These are phyloP conservation scores for Salix koriyanagi DNA, from an alignment of 345 rosid genomes.

Conservation along the genomic window DNA sequence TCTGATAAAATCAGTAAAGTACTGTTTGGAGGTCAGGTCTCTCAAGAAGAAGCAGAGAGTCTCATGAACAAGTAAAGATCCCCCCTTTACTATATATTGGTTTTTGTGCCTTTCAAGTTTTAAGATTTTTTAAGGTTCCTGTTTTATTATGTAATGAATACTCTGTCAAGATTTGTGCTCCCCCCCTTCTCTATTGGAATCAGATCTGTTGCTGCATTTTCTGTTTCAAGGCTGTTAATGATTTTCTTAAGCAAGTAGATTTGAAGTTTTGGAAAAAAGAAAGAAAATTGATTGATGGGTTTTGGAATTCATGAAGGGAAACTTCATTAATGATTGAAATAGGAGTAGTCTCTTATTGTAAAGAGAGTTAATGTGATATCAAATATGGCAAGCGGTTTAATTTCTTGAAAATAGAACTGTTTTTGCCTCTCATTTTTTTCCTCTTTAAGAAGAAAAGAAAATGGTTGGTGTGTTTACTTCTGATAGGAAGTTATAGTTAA, in stretches of 20 bases:
- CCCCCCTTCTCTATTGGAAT: not conserved
- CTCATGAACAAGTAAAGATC: slow-evolving; percentile 76
- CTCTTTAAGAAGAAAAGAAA: not conserved
- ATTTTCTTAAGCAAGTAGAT: not conserved
- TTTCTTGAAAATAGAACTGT: not conserved
- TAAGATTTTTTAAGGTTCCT: not conserved
- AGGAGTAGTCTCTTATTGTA: not conserved
- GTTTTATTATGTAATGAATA: not conserved
- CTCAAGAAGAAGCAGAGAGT: slow-evolving; percentile 84
- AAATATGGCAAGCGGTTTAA: not conserved
- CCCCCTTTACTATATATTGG: not conserved
- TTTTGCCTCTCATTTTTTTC: not conserved
- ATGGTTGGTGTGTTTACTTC: not conserved
- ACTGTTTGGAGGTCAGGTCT: slow-evolving; percentile 96
- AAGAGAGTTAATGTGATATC: not conserved
- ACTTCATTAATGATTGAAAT: not conserved
- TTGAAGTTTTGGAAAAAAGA: not conserved
- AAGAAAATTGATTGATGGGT: not conserved
- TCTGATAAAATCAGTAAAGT: slow-evolving; percentile 93
- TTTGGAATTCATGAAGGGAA: not conserved
- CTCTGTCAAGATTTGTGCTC: not conserved
- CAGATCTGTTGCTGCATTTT: slow-evolving; percentile 19
- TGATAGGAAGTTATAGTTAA: not conserved
- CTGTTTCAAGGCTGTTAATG: not conserved
- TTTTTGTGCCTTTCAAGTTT: not conserved